Conservation (phyloP, 148 eudicot species). For the Diospyros kaki region DNA sequence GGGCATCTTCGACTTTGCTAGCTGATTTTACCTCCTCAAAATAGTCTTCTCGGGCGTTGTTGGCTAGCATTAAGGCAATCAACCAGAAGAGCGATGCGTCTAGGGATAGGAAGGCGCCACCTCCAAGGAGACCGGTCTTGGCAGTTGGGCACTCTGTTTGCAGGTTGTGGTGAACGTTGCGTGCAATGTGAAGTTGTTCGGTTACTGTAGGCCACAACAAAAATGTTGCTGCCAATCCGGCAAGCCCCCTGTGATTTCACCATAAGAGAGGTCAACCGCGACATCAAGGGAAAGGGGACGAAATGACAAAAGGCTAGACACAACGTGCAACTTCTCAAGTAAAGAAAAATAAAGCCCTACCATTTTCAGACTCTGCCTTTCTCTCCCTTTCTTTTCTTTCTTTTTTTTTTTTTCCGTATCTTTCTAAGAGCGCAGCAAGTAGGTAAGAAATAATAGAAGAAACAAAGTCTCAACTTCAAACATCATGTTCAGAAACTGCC, state of each 20-base stretch:
- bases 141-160: conserved; percentile 81
- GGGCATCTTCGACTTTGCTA: no score
- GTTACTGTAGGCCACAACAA: conserved; percentile 86
- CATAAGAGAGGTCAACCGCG: neutral
- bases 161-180: conserved; percentile 50
- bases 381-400: no score
- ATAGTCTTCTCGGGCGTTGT: conserved; percentile 79
- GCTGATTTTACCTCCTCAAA: conserved; percentile 35
- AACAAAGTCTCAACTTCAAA: no score
- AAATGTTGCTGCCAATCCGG: conserved; percentile 64
- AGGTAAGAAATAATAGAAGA: no score
- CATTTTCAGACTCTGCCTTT: no score
- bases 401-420: no score
- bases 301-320: neutral
- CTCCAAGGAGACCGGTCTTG: conserved; percentile 93
- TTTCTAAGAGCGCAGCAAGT: no score
- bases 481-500: no score
- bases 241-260: conserved; percentile 41
- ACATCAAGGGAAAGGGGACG: no score
- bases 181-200: conserved; percentile 60
- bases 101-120: conserved; percentile 86
- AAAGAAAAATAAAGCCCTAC: no score
- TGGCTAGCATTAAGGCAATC: conserved; percentile 78
- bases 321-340: no score
- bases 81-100: conserved; percentile 85